phyloP scores from a whole-genome alignment of 78 protist genomes.

The Dictyostelium brefeldianum region DNA sequence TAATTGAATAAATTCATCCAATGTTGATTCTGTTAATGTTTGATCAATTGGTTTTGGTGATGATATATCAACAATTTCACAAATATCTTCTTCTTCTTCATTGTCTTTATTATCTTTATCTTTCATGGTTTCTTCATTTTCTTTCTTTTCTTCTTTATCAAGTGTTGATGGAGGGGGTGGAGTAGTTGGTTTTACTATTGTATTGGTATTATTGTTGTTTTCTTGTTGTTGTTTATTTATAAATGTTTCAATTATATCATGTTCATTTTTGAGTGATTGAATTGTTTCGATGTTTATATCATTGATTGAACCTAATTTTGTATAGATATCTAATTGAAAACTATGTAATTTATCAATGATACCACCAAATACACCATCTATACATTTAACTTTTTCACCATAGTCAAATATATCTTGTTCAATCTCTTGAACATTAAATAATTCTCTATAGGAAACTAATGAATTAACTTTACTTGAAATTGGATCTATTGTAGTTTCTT shows the following conservation, averaged over 20 bases:
- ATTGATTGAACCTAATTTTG: not conserved
- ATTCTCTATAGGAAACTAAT: not conserved
- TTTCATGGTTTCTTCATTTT: too few relatives aligned
- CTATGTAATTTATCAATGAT: not conserved
- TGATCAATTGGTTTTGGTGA: too few relatives aligned
- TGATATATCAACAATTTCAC: too few relatives aligned
- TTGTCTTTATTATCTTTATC: not conserved
- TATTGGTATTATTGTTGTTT: not conserved
- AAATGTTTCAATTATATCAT: not conserved
- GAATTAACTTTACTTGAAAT: not conserved
- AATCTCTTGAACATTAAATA: not conserved
- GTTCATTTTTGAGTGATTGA: not conserved
- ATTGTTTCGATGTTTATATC: not conserved
- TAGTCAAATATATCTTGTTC: not conserved
- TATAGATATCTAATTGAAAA: not conserved
- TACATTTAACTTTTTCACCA: not conserved
- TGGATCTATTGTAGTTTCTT: too few relatives aligned
- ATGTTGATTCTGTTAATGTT: too few relatives aligned
- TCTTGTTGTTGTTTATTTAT: not conserved
- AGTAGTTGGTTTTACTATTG: too few relatives aligned
- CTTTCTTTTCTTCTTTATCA: too few relatives aligned
- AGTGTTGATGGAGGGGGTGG: too few relatives aligned
- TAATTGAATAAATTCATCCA: not conserved
- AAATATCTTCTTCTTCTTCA: not conserved
- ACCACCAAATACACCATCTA: not conserved